A percentile compares a stretch with the other conserved stretches of the same genome.
phyloP scores from a whole-genome alignment of 2,329 filamentous ascomycete species.

The Nothophaeocryptopus gaeumannii region DNA sequence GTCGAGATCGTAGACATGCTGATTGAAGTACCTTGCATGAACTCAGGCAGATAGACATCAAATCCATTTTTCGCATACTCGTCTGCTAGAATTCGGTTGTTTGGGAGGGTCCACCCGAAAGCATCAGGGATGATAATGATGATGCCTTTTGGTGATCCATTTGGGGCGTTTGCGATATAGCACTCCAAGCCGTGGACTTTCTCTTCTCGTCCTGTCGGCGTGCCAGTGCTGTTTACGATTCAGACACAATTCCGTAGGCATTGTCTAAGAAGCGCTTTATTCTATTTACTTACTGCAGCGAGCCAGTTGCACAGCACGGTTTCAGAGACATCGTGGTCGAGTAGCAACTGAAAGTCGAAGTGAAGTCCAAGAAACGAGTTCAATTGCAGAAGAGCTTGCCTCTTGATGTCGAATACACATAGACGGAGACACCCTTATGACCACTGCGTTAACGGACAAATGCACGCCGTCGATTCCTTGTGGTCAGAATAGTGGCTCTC shows the following conservation, averaged over 20 bases:
- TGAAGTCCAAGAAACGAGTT: no score
- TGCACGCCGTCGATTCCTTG: no score
- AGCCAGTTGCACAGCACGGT: slow-evolving; percentile 39
- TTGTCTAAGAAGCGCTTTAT: not conserved
- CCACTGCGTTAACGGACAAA: no score
- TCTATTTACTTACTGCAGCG: slow-evolving; percentile 19
- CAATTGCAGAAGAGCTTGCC: no score
- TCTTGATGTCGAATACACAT: no score
- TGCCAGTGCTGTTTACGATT: slow-evolving; percentile 26
- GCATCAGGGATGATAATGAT: slow-evolving; percentile 41
- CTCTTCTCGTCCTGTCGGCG: slow-evolving; percentile 33
- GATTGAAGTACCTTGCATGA: slow-evolving; percentile 33
- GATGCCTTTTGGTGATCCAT: slow-evolving; percentile 34
- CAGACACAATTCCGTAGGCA: slow-evolving; percentile 21
- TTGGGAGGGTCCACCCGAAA: slow-evolving; percentile 38
- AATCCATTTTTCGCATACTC: slow-evolving; percentile 35
- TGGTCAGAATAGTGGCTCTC: no score
- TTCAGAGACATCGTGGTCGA: slow-evolving; percentile 24
- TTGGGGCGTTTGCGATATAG: slow-evolving; percentile 37
- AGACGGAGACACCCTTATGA: not conserved
- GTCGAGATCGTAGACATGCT: not conserved
- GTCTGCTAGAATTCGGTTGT: slow-evolving; percentile 39
- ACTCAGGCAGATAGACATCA: slow-evolving; percentile 37
- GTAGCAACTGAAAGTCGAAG: not conserved
- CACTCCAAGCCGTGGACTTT: slow-evolving; percentile 38